Percentiles rank a stretch among this genome's conserved stretches.
phyloP scores from a whole-genome alignment of 441 rosid genomes.

The Biscutella auriculata region DNA sequence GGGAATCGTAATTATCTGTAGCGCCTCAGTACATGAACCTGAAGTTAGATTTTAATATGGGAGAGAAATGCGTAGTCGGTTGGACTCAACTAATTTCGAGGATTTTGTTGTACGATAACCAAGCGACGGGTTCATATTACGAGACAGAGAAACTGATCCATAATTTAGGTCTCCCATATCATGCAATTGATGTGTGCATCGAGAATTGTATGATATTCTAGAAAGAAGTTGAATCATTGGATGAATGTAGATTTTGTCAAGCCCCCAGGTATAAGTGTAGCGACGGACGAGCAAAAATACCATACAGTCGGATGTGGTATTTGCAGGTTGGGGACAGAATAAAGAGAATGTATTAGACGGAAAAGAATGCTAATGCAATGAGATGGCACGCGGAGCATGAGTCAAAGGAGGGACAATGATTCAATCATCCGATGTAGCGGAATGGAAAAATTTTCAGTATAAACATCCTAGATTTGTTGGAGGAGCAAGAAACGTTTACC shows the following conservation, averaged over 20 bases:
- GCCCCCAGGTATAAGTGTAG: too few relatives aligned
- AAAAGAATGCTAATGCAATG: too few relatives aligned
- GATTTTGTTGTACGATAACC: not conserved
- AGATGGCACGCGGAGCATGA: too few relatives aligned
- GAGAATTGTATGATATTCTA: too few relatives aligned
- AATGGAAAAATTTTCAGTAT: not conserved
- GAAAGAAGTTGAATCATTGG: too few relatives aligned
- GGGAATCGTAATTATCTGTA: not conserved
- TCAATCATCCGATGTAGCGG: not conserved
- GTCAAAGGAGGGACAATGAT: not conserved
- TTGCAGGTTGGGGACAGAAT: too few relatives aligned
- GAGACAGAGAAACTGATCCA: not conserved
- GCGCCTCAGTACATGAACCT: not conserved
- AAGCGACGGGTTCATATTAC: not conserved
- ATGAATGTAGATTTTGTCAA: too few relatives aligned
- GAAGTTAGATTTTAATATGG: not conserved
- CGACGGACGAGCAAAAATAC: too few relatives aligned
- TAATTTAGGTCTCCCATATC: not conserved
- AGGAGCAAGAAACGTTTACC: too few relatives aligned
- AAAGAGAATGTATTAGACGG: too few relatives aligned
- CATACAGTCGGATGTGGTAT: too few relatives aligned
- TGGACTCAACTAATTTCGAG: not conserved
- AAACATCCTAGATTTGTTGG: not conserved
- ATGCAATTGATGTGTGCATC: not conserved
- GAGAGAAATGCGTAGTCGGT: not conserved